Base-by-base conservation (phyloP, 1,139 yeast genomes). In the Wickerhamomyces sp. region DNA sequence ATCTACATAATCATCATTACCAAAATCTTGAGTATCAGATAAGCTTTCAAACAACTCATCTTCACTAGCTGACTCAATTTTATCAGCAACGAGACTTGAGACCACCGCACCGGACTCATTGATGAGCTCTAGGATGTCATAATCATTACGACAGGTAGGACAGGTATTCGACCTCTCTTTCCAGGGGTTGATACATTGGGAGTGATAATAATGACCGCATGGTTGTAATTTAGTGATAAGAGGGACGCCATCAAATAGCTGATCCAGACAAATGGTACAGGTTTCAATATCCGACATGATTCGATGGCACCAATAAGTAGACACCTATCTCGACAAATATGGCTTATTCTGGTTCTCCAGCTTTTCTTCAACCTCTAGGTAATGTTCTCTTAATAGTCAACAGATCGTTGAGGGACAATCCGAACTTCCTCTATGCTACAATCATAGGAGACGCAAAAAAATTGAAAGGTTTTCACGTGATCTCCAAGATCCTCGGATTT, bases 241-340 rank as follows among this genome's bases (percentile, higher is more conserved):
- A 3, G 48, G 36, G 9, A 39, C 53, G 5, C 43, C 34, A 2
- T 48, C 52, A 23, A 53, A 54, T 11, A 75, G 60, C 2, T 56
- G 50, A 41, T 76, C 81, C 37, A 77, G 62, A 52, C 82, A 78
- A 39, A 77, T 76, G 30, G 78, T 67, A 54, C 83, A 77, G 45
- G 72, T 76, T 45, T 68, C 69, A 34, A 53, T 57, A 26, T 51
- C 57, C 30, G 42, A 30, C 47, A 49, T 45, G 23, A 9, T 13
- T n/a, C 23, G 14, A 30, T 36, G 3, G 31, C 13, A 29, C 11
- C 31, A 10, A 6, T 6, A 10, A 29, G 31, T 6, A 29, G 31
- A 29, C 3, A 9, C 13, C 11, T 29, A 9, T 29, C 31, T 18
- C 23, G 3, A 18, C 3, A 18, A 18, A 18, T 18, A 18, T 18